A percentile compares a stretch with the other conserved stretches of the same genome.
Conservation (phyloP, 176 grass and related monocot genomes). For the Stipa capillata region DNA sequence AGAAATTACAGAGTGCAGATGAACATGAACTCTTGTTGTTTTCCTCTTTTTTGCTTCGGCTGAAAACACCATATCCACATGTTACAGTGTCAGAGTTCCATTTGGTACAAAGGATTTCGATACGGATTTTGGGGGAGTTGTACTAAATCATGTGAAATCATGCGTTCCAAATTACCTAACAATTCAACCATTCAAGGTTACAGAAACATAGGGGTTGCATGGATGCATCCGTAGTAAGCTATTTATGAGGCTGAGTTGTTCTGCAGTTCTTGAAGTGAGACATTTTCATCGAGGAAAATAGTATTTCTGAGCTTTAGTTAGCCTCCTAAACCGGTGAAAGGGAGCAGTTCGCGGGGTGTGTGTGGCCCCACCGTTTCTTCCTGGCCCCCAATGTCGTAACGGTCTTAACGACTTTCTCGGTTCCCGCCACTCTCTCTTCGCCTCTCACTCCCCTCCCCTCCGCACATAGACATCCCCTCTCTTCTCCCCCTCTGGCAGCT, state of each 20-base stretch:
- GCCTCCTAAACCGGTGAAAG: constrained; percentile 1
- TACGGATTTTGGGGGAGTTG: too few species aligned
- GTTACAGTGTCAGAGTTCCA: too few species aligned
- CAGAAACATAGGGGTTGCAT: neutral
- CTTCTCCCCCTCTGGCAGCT: constrained; percentile 23
- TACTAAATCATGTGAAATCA: too few species aligned
- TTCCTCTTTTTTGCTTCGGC: too few species aligned
- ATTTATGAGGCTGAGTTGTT: neutral
- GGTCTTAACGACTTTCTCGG: constrained; percentile 17
- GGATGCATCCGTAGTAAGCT: neutral
- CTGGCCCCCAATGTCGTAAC: neutral
- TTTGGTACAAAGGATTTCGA: too few species aligned
- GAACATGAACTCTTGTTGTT: too few species aligned
- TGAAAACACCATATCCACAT: too few species aligned
- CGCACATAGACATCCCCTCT: constrained; percentile 25
- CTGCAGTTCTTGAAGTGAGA: neutral
- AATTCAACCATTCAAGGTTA: too few species aligned
- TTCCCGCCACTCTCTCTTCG: constrained; percentile 41
- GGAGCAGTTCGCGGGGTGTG: constrained; percentile 1
- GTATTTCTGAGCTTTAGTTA: neutral
- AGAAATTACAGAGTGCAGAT: too few species aligned
- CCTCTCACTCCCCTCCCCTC: constrained; percentile 20
- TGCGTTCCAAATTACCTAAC: too few species aligned
- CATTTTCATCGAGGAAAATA: neutral
- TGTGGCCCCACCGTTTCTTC: neutral